phyloP scores from a whole-genome alignment of 768 basidiomycete genomes.

The Pisolithus orientalis region DNA sequence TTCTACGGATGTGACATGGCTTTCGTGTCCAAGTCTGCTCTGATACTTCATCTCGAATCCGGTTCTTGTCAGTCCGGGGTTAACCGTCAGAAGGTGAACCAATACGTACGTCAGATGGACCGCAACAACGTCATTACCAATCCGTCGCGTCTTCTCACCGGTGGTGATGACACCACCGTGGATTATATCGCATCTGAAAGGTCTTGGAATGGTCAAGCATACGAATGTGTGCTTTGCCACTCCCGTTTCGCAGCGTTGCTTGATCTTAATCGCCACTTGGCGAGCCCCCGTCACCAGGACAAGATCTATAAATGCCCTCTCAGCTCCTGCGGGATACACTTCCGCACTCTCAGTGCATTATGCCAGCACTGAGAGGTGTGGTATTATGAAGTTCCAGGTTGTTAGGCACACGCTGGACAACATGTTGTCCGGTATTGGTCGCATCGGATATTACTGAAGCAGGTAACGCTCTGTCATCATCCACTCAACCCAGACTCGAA shows the following conservation, averaged over 20 bases:
- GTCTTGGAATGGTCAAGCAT: constrained; percentile 39
- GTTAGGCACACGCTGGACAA: constrained; percentile 35
- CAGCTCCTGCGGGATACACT: constrained; percentile 35
- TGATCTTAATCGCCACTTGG: constrained; percentile 55
- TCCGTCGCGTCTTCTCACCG: constrained; percentile 43
- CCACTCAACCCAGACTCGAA: neutral
- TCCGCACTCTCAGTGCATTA: constrained; percentile 50
- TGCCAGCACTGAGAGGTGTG: constrained; percentile 56
- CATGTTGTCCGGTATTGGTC: constrained; percentile 17
- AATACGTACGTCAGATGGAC: constrained; percentile 38
- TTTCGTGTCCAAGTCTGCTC: constrained; percentile 50
- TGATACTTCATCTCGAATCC: constrained; percentile 58
- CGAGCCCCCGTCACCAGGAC: constrained; percentile 52
- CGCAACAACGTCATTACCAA: constrained; percentile 46
- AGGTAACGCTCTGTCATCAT: neutral
- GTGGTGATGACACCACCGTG: constrained; percentile 3
- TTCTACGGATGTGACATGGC: constrained; percentile 35
- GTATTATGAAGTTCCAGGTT: constrained; percentile 40
- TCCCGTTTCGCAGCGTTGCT: constrained; percentile 31
- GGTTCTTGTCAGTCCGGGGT: constrained; percentile 51
- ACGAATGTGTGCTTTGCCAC: constrained; percentile 64
- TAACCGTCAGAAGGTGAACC: constrained; percentile 30
- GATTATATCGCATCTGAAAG: constrained; percentile 27
- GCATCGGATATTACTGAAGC: constrained; percentile 11
- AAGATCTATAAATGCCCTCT: constrained; percentile 52